Conservation (phyloP, 208 protist genomes). For the Acanthamoeba healyi region DNA sequence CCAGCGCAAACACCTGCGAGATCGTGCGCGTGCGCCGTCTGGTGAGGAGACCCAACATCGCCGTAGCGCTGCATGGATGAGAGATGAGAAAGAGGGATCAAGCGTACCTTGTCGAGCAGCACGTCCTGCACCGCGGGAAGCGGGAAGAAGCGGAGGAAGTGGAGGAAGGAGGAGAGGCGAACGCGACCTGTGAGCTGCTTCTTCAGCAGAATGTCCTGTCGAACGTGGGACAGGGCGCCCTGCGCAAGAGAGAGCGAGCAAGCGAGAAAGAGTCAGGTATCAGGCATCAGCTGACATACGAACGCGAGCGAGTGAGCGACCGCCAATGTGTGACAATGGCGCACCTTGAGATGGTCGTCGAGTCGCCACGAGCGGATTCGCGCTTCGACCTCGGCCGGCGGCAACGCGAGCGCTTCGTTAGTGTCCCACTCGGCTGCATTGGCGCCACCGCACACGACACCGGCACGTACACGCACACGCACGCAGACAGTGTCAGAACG, state of each 20-base stretch:
- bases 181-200: background rate
- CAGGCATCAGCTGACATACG: no score
- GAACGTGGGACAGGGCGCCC: background rate
- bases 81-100: background rate
- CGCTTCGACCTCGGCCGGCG: conserved; percentile 7
- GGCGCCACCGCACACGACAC: background rate
- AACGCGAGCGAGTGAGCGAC: no score
- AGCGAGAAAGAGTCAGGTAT: no score
- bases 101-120: conserved; percentile 13
- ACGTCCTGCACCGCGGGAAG: background rate
- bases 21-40: no score
- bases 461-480: background rate
- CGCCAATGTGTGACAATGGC: no score
- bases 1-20: background rate
- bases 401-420: background rate
- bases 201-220: conserved; percentile 32
- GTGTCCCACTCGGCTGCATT: conserved; percentile 52
- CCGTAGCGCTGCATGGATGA: background rate
- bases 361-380: background rate
- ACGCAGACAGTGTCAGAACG: background rate
- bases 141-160: conserved; percentile 29
- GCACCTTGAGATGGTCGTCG: conserved; percentile 33
- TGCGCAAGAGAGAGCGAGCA: no score
- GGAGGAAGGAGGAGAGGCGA: conserved; percentile 9
- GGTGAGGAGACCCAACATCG: no score